Evolutionary conservation across 257 asterid genomes (phyloP).

Genomic region (Solanum pennellii): DNA sequence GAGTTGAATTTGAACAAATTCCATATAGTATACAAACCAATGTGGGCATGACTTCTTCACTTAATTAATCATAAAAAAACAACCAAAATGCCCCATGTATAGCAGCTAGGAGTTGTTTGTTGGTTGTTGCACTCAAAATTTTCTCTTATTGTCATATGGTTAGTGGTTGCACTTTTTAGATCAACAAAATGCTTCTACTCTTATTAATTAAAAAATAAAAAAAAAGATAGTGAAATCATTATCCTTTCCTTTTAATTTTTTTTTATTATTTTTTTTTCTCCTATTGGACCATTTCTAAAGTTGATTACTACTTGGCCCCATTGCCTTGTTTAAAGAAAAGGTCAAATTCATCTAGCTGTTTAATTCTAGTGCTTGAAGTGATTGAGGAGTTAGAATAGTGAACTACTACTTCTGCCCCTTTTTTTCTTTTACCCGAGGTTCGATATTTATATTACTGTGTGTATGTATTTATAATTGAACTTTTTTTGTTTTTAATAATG

Average conservation of each 20-base stretch:
- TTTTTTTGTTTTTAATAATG: too few species aligned
- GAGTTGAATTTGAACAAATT: background rate
- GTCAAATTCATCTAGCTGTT: background rate
- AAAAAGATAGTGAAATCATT: background rate
- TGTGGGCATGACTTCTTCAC: background rate
- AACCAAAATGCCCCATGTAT: background rate
- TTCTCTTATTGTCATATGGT: background rate
- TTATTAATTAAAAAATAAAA: background rate
- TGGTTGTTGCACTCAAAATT: conserved; percentile 22
- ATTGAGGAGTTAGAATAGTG: background rate
- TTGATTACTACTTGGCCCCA: background rate
- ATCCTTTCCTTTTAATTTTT: background rate
- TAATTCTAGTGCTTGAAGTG: background rate
- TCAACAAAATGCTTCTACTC: conserved; percentile 8
- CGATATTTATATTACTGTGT: background rate
- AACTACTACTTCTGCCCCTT: background rate
- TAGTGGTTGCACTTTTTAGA: conserved; percentile 13
- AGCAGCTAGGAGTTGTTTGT: conserved; percentile 17
- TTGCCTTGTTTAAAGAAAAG: background rate
- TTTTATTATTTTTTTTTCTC: background rate
- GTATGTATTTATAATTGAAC: accelerated
- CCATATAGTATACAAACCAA: background rate
- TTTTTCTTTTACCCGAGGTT: background rate
- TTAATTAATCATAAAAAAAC: background rate
- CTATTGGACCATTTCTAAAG: conserved; percentile 5